Evolutionary conservation across 2,329 filamentous ascomycete genomes (phyloP).

Genomic region (Byssochlamys sp.): DNA sequence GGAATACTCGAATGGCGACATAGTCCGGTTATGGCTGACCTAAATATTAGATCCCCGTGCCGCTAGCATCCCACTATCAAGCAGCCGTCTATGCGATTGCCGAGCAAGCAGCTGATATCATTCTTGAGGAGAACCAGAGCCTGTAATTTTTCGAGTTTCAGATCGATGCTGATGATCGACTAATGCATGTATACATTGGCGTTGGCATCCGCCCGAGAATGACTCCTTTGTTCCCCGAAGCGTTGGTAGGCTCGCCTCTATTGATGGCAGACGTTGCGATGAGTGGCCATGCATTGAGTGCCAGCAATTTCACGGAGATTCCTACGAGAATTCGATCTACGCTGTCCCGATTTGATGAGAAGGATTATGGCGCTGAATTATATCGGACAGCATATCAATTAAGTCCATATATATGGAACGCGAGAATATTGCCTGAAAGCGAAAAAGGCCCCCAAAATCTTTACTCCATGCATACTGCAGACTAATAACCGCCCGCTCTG

Average conservation of each 20-base stretch:
- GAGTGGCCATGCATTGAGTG: not conserved
- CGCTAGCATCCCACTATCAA: conserved; percentile 12
- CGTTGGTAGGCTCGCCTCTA: not conserved
- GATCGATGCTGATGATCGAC: not conserved
- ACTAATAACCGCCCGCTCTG: not conserved
- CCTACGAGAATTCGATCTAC: not conserved
- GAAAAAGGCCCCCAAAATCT: not conserved
- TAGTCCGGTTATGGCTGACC: not conserved
- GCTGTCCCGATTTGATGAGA: not conserved
- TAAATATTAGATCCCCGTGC: conserved; percentile 7
- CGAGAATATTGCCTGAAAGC: not conserved
- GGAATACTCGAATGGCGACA: not conserved
- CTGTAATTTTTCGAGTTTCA: not conserved
- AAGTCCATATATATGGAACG: not conserved
- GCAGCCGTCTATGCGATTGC: conserved; percentile 12
- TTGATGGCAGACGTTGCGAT: not conserved
- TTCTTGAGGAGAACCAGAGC: not conserved
- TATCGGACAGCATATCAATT: not conserved
- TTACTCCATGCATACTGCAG: not conserved
- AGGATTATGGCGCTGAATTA: not conserved
- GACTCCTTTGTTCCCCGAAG: not conserved
- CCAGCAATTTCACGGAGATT: not conserved
- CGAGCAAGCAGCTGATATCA: conserved; percentile 1
- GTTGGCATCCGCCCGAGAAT: not conserved
- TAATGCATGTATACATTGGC: not conserved